Conservation (phyloP, 163 green algal species). For the Volvox carteri region DNA sequence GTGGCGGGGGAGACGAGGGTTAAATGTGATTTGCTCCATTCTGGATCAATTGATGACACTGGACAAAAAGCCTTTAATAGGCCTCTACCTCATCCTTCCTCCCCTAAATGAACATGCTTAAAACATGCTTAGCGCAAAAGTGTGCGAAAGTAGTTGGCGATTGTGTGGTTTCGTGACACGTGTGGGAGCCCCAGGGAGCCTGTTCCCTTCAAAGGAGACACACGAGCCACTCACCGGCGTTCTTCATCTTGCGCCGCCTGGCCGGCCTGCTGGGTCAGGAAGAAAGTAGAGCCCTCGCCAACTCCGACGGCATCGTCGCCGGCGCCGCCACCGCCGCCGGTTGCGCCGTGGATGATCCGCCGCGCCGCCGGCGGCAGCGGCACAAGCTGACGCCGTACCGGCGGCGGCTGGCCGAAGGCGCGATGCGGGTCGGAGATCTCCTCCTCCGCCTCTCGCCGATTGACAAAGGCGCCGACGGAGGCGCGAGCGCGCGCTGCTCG, state of each 20-base stretch:
- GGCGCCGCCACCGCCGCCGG: background rate
- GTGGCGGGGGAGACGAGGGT: too few species aligned
- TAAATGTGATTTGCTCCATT: too few species aligned
- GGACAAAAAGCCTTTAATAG: too few species aligned
- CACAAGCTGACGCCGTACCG: slow-evolving; percentile 38
- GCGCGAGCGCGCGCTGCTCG: slow-evolving; percentile 5
- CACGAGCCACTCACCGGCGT: slow-evolving; percentile 16
- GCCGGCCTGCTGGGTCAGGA: slow-evolving; percentile 52
- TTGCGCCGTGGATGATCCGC: slow-evolving; percentile 5
- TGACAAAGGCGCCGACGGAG: slow-evolving; percentile 34
- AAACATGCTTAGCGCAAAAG: too few species aligned
- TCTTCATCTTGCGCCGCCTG: slow-evolving; percentile 48
- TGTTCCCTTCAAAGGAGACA: too few species aligned
- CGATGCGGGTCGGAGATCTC: slow-evolving; percentile 29
- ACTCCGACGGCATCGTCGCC: background rate
- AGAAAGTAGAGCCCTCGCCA: slow-evolving; percentile 40
- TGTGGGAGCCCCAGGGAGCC: too few species aligned
- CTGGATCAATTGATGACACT: too few species aligned
- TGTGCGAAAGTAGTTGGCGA: too few species aligned
- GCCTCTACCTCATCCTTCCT: too few species aligned
- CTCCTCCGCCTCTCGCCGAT: slow-evolving; percentile 42
- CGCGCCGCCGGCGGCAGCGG: background rate
- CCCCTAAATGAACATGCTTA: too few species aligned
- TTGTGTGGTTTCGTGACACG: too few species aligned
- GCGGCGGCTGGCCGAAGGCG: slow-evolving; percentile 56